A percentile compares a stretch with the other conserved stretches of the same genome.
These are phyloP conservation scores for Cephalotrichum gorgonifer DNA, from an alignment of 2,329 filamentous ascomycete species.

Conservation along the genomic window DNA sequence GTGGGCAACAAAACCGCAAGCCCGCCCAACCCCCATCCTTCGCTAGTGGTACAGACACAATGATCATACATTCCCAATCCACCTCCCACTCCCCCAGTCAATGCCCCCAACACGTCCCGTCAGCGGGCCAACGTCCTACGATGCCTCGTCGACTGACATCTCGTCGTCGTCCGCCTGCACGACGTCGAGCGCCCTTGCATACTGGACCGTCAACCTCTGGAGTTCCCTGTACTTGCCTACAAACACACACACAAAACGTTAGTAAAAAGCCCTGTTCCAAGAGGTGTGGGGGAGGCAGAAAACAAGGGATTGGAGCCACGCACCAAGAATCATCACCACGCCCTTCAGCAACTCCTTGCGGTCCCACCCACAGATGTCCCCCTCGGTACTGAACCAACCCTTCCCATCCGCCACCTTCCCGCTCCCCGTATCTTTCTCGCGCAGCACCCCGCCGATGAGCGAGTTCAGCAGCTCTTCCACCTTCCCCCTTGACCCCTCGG, in stretches of 20 bases:
- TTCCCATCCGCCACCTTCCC: conserved; percentile 20
- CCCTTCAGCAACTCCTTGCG: conserved; percentile 79
- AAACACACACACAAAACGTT: background rate
- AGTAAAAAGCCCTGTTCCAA: background rate
- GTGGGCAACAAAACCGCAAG: background rate
- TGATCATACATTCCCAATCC: background rate
- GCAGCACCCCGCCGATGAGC: conserved; percentile 62
- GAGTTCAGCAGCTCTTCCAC: conserved; percentile 85
- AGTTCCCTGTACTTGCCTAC: conserved; percentile 90
- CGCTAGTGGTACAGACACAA: background rate
- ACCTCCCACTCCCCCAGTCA: background rate
- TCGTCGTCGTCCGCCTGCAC: conserved; percentile 26
- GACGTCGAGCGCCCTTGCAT: conserved; percentile 71
- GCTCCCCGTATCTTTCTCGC: conserved; percentile 41
- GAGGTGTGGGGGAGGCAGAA: background rate
- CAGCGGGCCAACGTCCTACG: background rate
- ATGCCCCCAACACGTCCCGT: background rate
- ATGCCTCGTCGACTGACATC: conserved; percentile 1
- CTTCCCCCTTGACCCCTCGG: conserved; percentile 77
- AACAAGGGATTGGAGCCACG: conserved; percentile 16
- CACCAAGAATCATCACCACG: conserved; percentile 87
- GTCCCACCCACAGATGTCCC: conserved; percentile 83
- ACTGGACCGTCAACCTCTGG: conserved; percentile 89
- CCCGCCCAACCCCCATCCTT: background rate
- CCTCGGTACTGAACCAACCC: conserved; percentile 57